Percentiles rank a stretch among this genome's conserved stretches.
phyloP scores from a whole-genome alignment of 2,329 filamentous ascomycete genomes.

The Teratosphaeria nubilosa region DNA sequence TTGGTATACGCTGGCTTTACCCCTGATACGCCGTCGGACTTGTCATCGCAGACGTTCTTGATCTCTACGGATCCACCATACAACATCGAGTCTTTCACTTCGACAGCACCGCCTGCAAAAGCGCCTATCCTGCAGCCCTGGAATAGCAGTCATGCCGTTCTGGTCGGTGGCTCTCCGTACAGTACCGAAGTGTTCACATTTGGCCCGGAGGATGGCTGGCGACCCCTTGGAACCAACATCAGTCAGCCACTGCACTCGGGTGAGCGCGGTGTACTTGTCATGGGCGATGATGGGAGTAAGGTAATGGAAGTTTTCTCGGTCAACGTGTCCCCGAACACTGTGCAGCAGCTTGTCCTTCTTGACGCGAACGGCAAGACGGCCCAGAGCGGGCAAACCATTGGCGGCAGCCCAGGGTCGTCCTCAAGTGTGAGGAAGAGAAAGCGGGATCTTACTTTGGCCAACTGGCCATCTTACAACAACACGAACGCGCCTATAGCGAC shows the following conservation, averaged over 20 bases:
- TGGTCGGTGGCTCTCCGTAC: slow-evolving; percentile 61
- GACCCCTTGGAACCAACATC: slow-evolving; percentile 55
- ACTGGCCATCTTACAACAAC: slow-evolving; percentile 72
- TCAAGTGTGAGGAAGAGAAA: slow-evolving; percentile 29
- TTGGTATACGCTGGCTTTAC: slow-evolving; percentile 71
- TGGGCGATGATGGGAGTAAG: slow-evolving; percentile 65
- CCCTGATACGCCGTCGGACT: slow-evolving; percentile 42
- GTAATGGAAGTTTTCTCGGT: slow-evolving; percentile 71
- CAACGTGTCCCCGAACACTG: slow-evolving; percentile 60
- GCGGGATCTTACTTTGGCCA: slow-evolving; percentile 46
- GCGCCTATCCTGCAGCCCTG: slow-evolving; percentile 66
- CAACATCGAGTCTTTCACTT: slow-evolving; percentile 48
- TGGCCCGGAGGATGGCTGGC: slow-evolving; percentile 53
- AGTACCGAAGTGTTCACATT: slow-evolving; percentile 68
- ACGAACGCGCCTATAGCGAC: slow-evolving; percentile 57
- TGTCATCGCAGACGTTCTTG: slow-evolving; percentile 66
- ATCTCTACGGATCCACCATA: slow-evolving; percentile 59
- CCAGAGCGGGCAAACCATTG: slow-evolving; percentile 39
- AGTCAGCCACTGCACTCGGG: slow-evolving; percentile 30
- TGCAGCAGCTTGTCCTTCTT: slow-evolving; percentile 59
- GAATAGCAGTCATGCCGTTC: slow-evolving; percentile 58
- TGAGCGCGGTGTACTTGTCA: slow-evolving; percentile 50
- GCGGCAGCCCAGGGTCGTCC: slow-evolving; percentile 12
- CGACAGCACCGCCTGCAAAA: slow-evolving; percentile 51
- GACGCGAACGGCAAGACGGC: slow-evolving; percentile 47